Conservation (phyloP, 768 basidiomycete species). For the Leccinum boreale region DNA sequence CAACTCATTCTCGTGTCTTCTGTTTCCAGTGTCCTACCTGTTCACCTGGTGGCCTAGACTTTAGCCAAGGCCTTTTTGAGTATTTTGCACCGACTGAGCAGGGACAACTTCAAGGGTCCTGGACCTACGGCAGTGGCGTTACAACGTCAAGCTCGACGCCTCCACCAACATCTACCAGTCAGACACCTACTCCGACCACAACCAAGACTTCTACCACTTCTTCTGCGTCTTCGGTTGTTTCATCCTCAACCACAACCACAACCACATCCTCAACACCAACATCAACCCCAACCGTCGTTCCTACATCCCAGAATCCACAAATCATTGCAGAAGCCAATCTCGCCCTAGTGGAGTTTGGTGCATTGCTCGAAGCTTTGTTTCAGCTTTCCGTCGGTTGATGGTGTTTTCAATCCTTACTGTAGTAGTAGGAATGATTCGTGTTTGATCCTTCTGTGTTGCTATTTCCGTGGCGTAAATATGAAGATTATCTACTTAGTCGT, state of each 20-base stretch:
- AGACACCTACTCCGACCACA: constrained; percentile 18
- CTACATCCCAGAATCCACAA: constrained; percentile 19
- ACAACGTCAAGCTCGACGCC: constrained; percentile 19
- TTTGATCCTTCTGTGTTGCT: background rate
- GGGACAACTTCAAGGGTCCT: constrained; percentile 40
- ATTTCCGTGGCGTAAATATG: background rate
- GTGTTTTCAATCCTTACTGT: background rate
- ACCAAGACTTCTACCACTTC: constrained; percentile 11
- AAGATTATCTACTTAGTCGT: constrained; percentile 9
- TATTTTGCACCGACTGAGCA: constrained; percentile 33
- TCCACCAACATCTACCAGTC: constrained; percentile 19
- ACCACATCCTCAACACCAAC: constrained; percentile 8
- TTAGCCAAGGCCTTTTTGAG: constrained; percentile 44
- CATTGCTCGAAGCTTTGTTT: constrained; percentile 16
- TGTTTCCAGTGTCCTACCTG: constrained; percentile 39
- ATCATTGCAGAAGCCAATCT: constrained; percentile 22
- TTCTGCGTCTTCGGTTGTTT: constrained; percentile 3
- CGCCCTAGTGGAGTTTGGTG: constrained; percentile 24
- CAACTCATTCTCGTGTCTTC: background rate
- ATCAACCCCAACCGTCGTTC: constrained; percentile 11
- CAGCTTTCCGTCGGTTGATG: background rate
- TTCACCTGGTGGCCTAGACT: constrained; percentile 40
- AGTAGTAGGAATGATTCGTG: background rate
- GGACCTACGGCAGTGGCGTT: constrained; percentile 35
- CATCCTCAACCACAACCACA: background rate